Percentiles rank a stretch among this genome's conserved stretches.
These are phyloP conservation scores for Domatiomyces catenatus DNA, from an alignment of 2,329 filamentous ascomycete species.

Conservation along the genomic window DNA sequence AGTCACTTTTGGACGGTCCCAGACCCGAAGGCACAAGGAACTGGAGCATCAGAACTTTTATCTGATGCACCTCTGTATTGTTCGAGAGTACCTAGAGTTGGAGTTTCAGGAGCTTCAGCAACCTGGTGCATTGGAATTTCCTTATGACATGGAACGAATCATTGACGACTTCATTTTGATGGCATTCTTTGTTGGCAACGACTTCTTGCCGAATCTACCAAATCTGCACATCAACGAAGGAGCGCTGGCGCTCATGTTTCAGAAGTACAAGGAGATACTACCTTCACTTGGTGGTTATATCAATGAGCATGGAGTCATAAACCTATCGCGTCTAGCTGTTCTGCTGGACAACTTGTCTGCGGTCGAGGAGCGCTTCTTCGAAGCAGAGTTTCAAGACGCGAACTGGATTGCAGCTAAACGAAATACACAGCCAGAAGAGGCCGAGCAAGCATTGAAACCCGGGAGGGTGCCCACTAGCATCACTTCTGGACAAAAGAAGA, in stretches of 20 bases:
- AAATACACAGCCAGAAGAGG: conserved; percentile 34
- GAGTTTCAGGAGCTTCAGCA: conserved; percentile 88
- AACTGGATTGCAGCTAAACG: conserved; percentile 86
- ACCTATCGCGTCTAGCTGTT: conserved; percentile 60
- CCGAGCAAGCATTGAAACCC: conserved; percentile 44
- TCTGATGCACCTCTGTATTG: conserved; percentile 90
- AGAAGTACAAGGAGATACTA: conserved; percentile 80
- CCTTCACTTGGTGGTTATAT: conserved; percentile 85
- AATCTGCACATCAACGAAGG: conserved; percentile 97
- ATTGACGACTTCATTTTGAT: conserved; percentile 99
- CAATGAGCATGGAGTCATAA: conserved; percentile 87
- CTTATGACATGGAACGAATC: conserved; percentile 85
- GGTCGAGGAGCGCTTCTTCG: conserved; percentile 85
- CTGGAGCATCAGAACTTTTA: conserved; percentile 98
- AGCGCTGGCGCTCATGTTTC: conserved; percentile 91
- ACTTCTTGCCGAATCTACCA: conserved; percentile 93
- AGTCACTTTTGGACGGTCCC: conserved; percentile 85
- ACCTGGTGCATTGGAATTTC: conserved; percentile 54
- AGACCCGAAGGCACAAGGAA: conserved; percentile 81
- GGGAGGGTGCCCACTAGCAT: conserved; percentile 50
- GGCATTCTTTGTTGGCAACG: conserved; percentile 98
- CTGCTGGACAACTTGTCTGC: conserved; percentile 73
- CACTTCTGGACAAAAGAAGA: conserved; percentile 61
- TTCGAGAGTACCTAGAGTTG: conserved; percentile 88
- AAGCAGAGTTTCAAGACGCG: conserved; percentile 73